Evolutionary conservation across 257 asterid species (phyloP), one percentile per base, ranked within the genome.

Genomic region (Nyctanthes arbortristis): DNA sequence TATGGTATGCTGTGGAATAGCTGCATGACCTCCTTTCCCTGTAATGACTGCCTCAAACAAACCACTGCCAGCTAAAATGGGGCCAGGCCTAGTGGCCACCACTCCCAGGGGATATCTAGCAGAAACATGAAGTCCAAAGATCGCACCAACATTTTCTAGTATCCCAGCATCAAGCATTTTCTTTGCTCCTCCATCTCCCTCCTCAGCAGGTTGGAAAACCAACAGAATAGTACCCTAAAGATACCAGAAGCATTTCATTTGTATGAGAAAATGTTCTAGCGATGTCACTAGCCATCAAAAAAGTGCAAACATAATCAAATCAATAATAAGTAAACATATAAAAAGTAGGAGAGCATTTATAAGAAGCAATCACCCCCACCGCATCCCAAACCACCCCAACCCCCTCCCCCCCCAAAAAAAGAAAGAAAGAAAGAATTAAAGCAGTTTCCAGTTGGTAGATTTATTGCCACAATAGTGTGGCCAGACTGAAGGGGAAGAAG

Each of bases 141-240:
- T 89, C 68, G 93, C 93, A 47, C 82, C 87, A 58, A 86, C 82
- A 10, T 76, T 72, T 35, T 80, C 83, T 22, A 89, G 35, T 60
- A 81, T 71, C 67, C 93, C 87, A 27, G 80, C 80, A 33, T 89
- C 88, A 33, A 65, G 52, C 91, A 89, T 86, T 71, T 63, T 75
- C 79, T 86, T 84, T 35, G 96, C 96, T 47, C 96, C 93, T 18
- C 91, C 93, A 8, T 85, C 81, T 16, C 88, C 93, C 61, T 87
- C 96, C 75, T 86, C 96, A 16, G 96, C 96, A 7, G 96, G 96
- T 82, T 89, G 93, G 73, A 89, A 89, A 76, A 89, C 84, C 75
- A 89, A 76, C 10, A 83, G 18, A 4, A n/a, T n/a, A 3, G 91
- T 84, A 60, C 96, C 96, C 96, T 88, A 68, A 49, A 80, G 60